A percentile compares a stretch with the other conserved stretches of the same genome.
Evolutionary conservation across 495 filamentous ascomycete genomes (phyloP).

Genomic region (Hypoxylon fuscum): DNA sequence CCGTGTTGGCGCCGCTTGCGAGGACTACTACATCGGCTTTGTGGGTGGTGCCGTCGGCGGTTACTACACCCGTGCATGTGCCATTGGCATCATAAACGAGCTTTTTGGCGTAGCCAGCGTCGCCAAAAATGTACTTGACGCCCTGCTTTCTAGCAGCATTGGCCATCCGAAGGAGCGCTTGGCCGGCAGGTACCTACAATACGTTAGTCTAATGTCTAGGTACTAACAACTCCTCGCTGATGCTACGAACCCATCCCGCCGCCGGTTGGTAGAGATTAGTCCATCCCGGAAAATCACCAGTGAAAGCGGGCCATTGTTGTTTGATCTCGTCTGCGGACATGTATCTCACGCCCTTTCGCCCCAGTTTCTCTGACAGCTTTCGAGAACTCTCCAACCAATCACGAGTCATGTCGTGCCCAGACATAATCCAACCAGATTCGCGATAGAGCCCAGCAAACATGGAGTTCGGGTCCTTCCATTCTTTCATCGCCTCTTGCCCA

Average conservation of each 20-base stretch:
- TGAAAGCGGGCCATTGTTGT: slow-evolving; percentile 37
- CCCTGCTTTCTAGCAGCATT: slow-evolving; percentile 32
- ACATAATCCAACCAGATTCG: slow-evolving; percentile 12
- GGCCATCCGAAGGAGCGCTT: slow-evolving; percentile 10
- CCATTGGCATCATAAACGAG: slow-evolving; percentile 31
- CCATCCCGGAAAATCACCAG: slow-evolving; percentile 43
- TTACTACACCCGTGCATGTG: slow-evolving; percentile 37
- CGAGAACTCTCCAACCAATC: slow-evolving; percentile 38
- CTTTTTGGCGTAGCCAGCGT: slow-evolving; percentile 34
- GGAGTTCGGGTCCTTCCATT: slow-evolving; percentile 48
- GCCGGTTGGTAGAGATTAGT: slow-evolving; percentile 46
- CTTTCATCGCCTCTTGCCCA: slow-evolving; percentile 58
- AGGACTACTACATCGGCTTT: slow-evolving; percentile 38
- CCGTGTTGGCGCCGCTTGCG: neutral
- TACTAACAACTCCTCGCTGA: neutral
- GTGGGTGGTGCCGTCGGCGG: slow-evolving; percentile 36
- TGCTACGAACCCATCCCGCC: slow-evolving; percentile 44
- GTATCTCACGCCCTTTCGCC: slow-evolving; percentile 29
- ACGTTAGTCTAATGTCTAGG: neutral
- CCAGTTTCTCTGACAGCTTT: slow-evolving; percentile 34
- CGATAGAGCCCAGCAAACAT: slow-evolving; percentile 7
- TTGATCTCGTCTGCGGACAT: slow-evolving; percentile 39
- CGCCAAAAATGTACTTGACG: slow-evolving; percentile 46
- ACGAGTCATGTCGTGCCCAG: neutral
- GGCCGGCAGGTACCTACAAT: neutral